Conservation (phyloP, 129 eudicot species). For the Rutidosis leptorrhynchoides region DNA sequence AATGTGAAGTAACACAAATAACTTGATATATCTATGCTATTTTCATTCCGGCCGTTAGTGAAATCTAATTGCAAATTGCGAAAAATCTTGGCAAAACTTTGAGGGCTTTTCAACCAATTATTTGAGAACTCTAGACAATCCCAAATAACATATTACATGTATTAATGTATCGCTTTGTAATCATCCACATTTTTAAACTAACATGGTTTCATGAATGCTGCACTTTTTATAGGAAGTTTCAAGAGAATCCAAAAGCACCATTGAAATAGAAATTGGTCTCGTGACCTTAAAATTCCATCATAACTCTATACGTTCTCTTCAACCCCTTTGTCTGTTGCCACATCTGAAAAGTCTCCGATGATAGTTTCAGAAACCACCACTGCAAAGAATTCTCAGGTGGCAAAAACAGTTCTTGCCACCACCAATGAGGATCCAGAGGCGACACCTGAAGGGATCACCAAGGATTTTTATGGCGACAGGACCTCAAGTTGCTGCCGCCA, state of each 20-base stretch:
- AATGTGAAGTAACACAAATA: not conserved
- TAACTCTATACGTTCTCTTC: conserved; percentile 10
- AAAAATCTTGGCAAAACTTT: conserved; percentile 77
- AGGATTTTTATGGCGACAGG: not conserved
- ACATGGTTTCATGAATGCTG: not conserved
- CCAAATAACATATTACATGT: not conserved
- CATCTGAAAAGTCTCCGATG: conserved; percentile 11
- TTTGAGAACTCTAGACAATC: conserved; percentile 83
- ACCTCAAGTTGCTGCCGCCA: not conserved
- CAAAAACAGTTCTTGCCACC: not conserved
- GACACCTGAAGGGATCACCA: not conserved
- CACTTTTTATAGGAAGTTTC: conserved; percentile 50
- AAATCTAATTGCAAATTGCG: conserved; percentile 57
- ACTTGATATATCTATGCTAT: not conserved
- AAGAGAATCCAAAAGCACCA: conserved; percentile 82
- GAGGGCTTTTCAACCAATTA: conserved; percentile 85
- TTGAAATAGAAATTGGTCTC: conserved; percentile 82
- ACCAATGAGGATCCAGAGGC: conserved; percentile 5
- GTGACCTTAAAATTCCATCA: conserved; percentile 50
- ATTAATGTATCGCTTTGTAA: not conserved
- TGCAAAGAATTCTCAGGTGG: conserved; percentile 9
- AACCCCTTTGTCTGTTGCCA: conserved; percentile 8
- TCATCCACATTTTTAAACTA: conserved; percentile 4
- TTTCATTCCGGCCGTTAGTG: not conserved
- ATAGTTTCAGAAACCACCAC: not conserved